phyloP scores from a whole-genome alignment of 495 filamentous ascomycete genomes.

The Schizothecium vesticola region DNA sequence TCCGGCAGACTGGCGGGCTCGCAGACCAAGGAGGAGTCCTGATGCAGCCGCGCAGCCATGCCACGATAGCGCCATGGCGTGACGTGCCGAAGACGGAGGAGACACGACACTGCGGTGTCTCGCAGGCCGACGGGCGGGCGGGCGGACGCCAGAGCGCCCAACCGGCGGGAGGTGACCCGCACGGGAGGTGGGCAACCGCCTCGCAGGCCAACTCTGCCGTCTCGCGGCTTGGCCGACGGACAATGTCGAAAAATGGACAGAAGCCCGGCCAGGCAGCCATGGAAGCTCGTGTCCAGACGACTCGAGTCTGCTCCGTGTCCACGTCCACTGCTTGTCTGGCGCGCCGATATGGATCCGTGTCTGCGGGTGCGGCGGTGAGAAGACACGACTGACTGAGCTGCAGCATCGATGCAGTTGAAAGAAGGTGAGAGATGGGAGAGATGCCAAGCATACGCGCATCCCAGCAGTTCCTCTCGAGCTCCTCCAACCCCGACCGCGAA shows the following conservation, averaged over 20 bases:
- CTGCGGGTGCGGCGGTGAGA: not conserved
- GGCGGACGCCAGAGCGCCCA: not conserved
- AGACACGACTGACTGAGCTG: not conserved
- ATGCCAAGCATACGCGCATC: not conserved
- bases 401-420: not conserved
- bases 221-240: not conserved
- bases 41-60: constrained; percentile 1
- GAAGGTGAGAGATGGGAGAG: not conserved
- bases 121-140: not conserved
- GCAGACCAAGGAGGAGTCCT: not conserved
- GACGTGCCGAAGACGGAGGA: constrained; percentile 8
- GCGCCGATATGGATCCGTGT: not conserved
- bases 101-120: not conserved
- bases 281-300: not conserved
- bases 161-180: not conserved
- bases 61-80: constrained; percentile 3
- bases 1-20: not conserved
- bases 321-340: not conserved
- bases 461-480: not conserved
- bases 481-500: not conserved
- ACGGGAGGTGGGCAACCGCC: not conserved
- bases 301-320: not conserved
- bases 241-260: not conserved
- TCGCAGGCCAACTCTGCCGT: not conserved
- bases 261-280: not conserved